Evolutionary conservation across 345 rosid genomes (phyloP).

Genomic region (Carallia brachiata): DNA sequence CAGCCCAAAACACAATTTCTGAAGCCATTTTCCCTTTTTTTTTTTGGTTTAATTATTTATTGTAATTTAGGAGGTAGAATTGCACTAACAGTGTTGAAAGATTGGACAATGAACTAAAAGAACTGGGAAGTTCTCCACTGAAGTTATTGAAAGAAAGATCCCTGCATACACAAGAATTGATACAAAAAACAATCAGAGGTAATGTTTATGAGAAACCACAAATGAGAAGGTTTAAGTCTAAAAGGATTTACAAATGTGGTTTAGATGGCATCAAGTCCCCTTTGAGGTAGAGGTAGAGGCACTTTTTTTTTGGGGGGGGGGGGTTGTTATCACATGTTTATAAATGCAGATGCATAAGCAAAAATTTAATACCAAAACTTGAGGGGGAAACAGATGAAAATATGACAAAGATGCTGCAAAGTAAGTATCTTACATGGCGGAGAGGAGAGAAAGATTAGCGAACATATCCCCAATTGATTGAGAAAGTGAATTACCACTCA

Average conservation of each 20-base stretch:
- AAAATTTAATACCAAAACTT: background rate
- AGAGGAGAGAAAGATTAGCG: constrained; percentile 47
- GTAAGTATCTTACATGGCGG: constrained; percentile 60
- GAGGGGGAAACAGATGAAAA: background rate
- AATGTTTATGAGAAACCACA: background rate
- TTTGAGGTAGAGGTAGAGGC: background rate
- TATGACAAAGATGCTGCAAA: background rate
- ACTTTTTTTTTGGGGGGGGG: too few species aligned
- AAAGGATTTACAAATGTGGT: background rate
- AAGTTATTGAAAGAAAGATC: constrained; percentile 93
- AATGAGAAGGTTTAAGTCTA: background rate
- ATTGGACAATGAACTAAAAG: constrained; percentile 64
- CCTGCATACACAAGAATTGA: constrained; percentile 40
- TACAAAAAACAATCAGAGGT: background rate
- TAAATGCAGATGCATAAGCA: too few species aligned
- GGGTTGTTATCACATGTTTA: too few species aligned
- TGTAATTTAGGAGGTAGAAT: constrained; percentile 13
- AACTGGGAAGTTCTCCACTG: constrained; percentile 83
- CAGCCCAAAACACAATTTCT: constrained; percentile 7
- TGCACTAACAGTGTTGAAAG: constrained; percentile 75
- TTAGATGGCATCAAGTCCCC: background rate
- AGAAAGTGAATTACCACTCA: constrained; percentile 75
- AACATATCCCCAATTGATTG: constrained; percentile 70
- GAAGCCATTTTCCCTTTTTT: background rate
- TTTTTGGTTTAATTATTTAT: background rate